Percentiles rank a stretch among this genome's conserved stretches.
Conservation (phyloP, 169 alveolate species). For the Pseudocohnilembus persalinus region DNA sequence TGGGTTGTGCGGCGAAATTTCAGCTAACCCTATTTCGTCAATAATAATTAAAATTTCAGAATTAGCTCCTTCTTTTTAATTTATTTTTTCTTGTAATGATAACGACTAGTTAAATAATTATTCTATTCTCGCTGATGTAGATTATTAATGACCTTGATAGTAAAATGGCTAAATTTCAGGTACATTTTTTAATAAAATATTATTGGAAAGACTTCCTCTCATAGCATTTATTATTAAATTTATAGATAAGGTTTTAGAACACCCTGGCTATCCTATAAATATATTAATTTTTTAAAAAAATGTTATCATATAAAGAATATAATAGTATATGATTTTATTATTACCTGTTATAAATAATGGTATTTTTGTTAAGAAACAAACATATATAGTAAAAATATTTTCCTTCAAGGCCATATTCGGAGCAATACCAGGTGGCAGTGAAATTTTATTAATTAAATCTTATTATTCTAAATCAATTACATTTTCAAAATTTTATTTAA, state of each 20-base stretch:
- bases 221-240: slow-evolving; percentile 47
- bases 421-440: neutral
- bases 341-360: slow-evolving; percentile 42
- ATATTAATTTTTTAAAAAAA: too few species aligned
- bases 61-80: neutral
- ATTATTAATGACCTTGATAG: slow-evolving; percentile 56
- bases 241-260: slow-evolving; percentile 61
- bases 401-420: slow-evolving; percentile 20
- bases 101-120: slow-evolving; percentile 49
- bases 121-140: slow-evolving; percentile 55
- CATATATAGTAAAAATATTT: slow-evolving; percentile 41
- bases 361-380: slow-evolving; percentile 39
- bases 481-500: neutral
- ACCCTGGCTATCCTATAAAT: slow-evolving; percentile 47
- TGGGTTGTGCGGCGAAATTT: slow-evolving; percentile 62
- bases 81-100: neutral
- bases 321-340: too few species aligned
- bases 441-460: neutral
- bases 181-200: slow-evolving; percentile 33
- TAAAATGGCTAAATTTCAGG: slow-evolving; percentile 38
- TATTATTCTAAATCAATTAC: slow-evolving; percentile 1
- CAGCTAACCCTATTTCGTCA: slow-evolving; percentile 81
- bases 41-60: slow-evolving; percentile 33
- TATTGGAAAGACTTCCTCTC: slow-evolving; percentile 49
- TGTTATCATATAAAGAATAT: too few species aligned